Base-by-base conservation (phyloP, 192 early-diverging fungal genomes). In the Geranomyces variabilis region DNA sequence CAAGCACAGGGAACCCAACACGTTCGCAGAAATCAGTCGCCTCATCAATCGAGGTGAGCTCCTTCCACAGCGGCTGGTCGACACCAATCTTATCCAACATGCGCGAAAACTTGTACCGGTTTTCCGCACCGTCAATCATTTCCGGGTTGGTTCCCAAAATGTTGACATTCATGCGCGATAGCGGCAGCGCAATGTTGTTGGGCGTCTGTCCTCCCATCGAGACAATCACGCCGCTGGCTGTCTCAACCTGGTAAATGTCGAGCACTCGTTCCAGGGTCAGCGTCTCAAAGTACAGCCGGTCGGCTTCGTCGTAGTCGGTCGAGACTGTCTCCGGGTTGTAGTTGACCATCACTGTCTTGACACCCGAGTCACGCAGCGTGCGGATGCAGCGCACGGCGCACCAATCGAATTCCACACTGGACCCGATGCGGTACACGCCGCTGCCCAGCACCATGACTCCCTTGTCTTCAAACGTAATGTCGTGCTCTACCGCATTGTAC, bases 321-420 rank as follows among this genome's bases (percentile, higher is more conserved):
- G 94, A 96, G 26, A 98, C 96, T 0, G 96, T 98, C 79, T 98
- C 96, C 15, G 96, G 96, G 79, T 98, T 98, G 87, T 98, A 98
- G 81, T 98, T 98, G 73, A 99, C 84, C 97, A 99, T 99, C 74
- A 99, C 85, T 6, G 97, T 97, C 87, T 99, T 96, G 82, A 90
- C 82, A 24, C 89, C 87, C 70, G 85, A 84, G 48, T 89, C 87
- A 58, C 96, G 93, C 58, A 99, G 87, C 26, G 95, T 93, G 63
- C 96, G 94, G 64, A 99, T 97, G 48, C 93, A 93, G 44, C 93
- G 89, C 41, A 99, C 97, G 29, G 93, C 97, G 73, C 97, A 99
- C 97, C 97, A 97, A 75, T 99, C 95, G 77, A 97, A 97, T 80
- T 99, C 95, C n/a, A 97, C 95, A 68, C 93, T 96, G 14, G 89